Evolutionary conservation across 2,329 filamentous ascomycete species (phyloP), one percentile per base, ranked within the genome.

Genomic region (Colletotrichum liriopes): DNA sequence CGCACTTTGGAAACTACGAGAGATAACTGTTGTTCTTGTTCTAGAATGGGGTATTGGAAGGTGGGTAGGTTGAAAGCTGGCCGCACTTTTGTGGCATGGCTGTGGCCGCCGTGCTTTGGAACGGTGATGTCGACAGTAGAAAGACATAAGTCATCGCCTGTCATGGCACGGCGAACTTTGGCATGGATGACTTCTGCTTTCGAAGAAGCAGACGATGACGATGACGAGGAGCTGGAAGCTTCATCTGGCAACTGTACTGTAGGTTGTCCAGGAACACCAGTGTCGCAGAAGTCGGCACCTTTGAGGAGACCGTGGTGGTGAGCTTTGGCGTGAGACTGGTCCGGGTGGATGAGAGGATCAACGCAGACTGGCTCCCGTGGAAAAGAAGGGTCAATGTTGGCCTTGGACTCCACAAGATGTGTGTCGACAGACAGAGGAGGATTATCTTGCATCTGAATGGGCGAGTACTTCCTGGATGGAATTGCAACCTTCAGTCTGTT

Each of bases 11-110:
- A 77, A 35, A 75, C 54, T 5, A 69, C 72, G 52, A 49, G 51
- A 65, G 26, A 67, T 51, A 9, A 39, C 16, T 51, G 66, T 41
- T 37, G 55, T 71, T 73, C 55, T 72, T 51, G 54, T 29, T 12
- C 56, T 12, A 12, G 59, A 35, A 20, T 23, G 29, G 41, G 65
- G 26, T 74, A 61, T 39, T 75, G 63, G 7, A 71, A 60, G 1
- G 71, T 64, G 41, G 76, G 56, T 20, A 74, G 51, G 7, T 75
- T 72, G 47, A 75, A 77, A 3, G 75, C 75, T 18, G 80, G 79
- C 5, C 75, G 76, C 39, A 77, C 73, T 43, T 81, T 81, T 20
- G 75, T 75, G 12, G 72, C 66, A 37, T 70, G 74, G 51, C 67
- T 75, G 35, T 79, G 76, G 7, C 75, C 77, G n/a, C 65, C 62